A percentile compares a stretch with the other conserved stretches of the same genome.
These are phyloP conservation scores for Gryganskiella cystojenkinii DNA, from an alignment of 192 early-diverging fungal genomes.

Conservation along the genomic window DNA sequence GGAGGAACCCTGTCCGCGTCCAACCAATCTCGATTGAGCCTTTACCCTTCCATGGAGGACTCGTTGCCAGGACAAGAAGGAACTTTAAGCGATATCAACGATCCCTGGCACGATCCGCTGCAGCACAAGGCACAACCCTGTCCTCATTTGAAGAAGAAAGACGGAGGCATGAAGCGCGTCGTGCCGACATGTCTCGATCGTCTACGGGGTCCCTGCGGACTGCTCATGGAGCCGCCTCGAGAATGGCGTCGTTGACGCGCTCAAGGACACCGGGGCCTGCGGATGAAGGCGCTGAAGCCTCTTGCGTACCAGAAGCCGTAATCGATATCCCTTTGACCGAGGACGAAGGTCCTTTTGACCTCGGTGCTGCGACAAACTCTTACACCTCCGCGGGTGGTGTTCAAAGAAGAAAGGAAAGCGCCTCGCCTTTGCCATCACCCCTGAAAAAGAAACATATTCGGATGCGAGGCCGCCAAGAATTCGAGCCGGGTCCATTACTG, in stretches of 20 bases:
- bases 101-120: conserved; percentile 1
- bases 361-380: too few relatives aligned
- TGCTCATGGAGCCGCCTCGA: neutral
- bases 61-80: conserved; percentile 28
- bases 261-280: neutral
- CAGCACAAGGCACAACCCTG: neutral
- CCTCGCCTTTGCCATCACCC: too few relatives aligned
- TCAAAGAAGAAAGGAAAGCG: too few relatives aligned
- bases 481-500: conserved; percentile 38
- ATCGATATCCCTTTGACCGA: too few relatives aligned
- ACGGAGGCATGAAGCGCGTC: neutral
- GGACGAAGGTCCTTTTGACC: too few relatives aligned
- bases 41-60: conserved; percentile 27
- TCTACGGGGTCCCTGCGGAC: neutral
- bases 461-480: conserved; percentile 23
- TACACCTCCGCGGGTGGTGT: too few relatives aligned
- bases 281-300: too few relatives aligned
- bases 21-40: conserved; percentile 50
- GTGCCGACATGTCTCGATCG: neutral
- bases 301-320: too few relatives aligned
- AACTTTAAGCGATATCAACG: conserved; percentile 27
- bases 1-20: conserved; percentile 23
- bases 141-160: neutral
- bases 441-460: neutral
- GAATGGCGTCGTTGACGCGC: neutral